These are phyloP conservation scores for Pelagomonas calceolata DNA, from an alignment of 108 stramenopile species.

Conservation along the genomic window DNA sequence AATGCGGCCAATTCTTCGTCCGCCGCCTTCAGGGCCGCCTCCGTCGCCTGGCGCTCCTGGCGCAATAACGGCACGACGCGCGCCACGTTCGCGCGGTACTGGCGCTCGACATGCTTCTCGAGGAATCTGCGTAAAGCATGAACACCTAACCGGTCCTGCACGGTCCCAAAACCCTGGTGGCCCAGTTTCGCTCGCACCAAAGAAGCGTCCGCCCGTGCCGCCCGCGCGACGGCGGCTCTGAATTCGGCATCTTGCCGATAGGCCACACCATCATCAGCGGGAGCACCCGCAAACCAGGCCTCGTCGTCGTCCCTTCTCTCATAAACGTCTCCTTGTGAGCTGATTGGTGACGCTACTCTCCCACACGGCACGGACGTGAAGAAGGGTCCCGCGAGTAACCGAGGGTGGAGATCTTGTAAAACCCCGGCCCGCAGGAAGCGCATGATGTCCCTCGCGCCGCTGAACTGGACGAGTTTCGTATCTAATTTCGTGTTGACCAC, in stretches of 20 bases:
- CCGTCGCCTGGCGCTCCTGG: slow-evolving; percentile 54
- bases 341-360: slow-evolving; percentile 40
- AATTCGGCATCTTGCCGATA: not conserved
- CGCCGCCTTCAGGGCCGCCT: slow-evolving; percentile 53
- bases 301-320: slow-evolving; percentile 7
- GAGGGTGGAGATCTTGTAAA: slow-evolving; percentile 56
- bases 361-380: slow-evolving; percentile 83
- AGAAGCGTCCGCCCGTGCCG: not conserved
- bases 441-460: slow-evolving; percentile 57
- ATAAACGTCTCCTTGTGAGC: not conserved
- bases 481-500: slow-evolving; percentile 83
- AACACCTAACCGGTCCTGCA: slow-evolving; percentile 55
- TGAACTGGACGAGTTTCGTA: slow-evolving; percentile 84
- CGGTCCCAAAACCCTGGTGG: not conserved
- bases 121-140: slow-evolving; percentile 64
- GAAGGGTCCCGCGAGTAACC: slow-evolving; percentile 79
- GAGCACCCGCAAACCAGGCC: not conserved
- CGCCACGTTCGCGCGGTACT: slow-evolving; percentile 73
- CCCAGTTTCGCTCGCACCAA: not conserved
- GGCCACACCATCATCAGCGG: no score
- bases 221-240: not conserved
- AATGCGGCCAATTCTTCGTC: slow-evolving; percentile 66
- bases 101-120: slow-evolving; percentile 75
- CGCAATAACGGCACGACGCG: slow-evolving; percentile 80
- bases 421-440: slow-evolving; percentile 66